Conservation (phyloP, 805 yeast genomes). For the Lachancea cidri region DNA sequence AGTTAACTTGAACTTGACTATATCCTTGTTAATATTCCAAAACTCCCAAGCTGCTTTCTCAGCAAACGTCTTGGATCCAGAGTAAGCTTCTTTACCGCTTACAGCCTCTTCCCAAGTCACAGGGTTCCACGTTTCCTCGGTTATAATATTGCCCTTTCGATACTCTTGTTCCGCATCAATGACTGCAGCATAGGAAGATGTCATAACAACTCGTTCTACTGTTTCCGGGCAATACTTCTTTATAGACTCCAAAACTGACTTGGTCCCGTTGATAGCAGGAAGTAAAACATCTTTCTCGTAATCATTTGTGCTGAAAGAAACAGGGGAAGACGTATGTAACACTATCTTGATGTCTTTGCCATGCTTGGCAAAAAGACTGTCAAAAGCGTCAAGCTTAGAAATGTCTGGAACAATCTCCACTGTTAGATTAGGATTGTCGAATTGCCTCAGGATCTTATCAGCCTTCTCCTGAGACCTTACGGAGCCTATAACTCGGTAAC, state of each 20-base stretch:
- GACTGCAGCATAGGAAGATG: slow-evolving; percentile 52
- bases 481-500: slow-evolving; percentile 46
- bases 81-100: slow-evolving; percentile 31
- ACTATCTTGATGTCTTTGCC: slow-evolving; percentile 38
- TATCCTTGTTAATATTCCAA: slow-evolving; percentile 33
- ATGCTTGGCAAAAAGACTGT: slow-evolving; percentile 37
- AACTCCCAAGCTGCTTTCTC: slow-evolving; percentile 57
- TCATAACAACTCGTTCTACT: slow-evolving; percentile 45
- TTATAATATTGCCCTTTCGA: slow-evolving; percentile 18
- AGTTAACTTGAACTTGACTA: slow-evolving; percentile 37
- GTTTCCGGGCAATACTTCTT: slow-evolving; percentile 37
- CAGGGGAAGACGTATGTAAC: slow-evolving; percentile 51
- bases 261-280: slow-evolving; percentile 53
- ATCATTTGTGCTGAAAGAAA: slow-evolving; percentile 33
- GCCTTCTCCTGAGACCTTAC: slow-evolving; percentile 44
- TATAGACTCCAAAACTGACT: slow-evolving; percentile 41
- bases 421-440: slow-evolving; percentile 25
- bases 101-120: slow-evolving; percentile 26
- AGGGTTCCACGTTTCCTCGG: slow-evolving; percentile 37
- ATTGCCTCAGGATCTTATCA: slow-evolving; percentile 32
- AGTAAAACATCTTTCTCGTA: slow-evolving; percentile 44
- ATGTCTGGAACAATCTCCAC: slow-evolving; percentile 36
- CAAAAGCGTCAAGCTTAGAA: slow-evolving; percentile 39
- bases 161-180: slow-evolving; percentile 17
- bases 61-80: slow-evolving; percentile 49